Evolutionary conservation across 2,329 filamentous ascomycete species (phyloP).

Genomic region (Phialophora verrucosa): DNA sequence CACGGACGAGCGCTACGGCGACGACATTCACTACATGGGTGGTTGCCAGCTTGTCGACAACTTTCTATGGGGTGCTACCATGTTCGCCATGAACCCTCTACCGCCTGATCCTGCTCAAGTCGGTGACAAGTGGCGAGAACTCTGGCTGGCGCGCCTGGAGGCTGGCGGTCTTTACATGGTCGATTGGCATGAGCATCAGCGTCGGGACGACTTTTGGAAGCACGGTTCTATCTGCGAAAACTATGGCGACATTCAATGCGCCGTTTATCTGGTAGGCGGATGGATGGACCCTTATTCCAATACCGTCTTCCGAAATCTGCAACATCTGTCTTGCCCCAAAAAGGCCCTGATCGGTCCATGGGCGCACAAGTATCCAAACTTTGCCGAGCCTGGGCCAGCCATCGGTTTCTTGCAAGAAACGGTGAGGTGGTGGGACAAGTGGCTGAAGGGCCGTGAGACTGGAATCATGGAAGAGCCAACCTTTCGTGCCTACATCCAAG

Average conservation of each 20-base stretch:
- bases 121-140: slow-evolving; percentile 29
- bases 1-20: slow-evolving; percentile 26
- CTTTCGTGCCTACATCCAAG: slow-evolving; percentile 22
- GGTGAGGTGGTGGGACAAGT: slow-evolving; percentile 28
- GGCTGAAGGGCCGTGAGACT: slow-evolving; percentile 26
- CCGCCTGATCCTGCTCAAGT: slow-evolving; percentile 25
- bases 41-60: slow-evolving; percentile 27
- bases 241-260: slow-evolving; percentile 22
- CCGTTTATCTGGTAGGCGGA: slow-evolving; percentile 26
- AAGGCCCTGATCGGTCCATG: slow-evolving; percentile 26
- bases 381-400: slow-evolving; percentile 24
- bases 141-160: slow-evolving; percentile 25
- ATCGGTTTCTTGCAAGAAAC: slow-evolving; percentile 29
- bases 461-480: slow-evolving; percentile 25
- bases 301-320: slow-evolving; percentile 3
- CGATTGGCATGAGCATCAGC: too few relatives aligned
- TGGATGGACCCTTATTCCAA: slow-evolving; percentile 25
- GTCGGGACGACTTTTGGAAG: slow-evolving; percentile 3
- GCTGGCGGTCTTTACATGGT: slow-evolving; percentile 15
- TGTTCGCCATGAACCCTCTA: slow-evolving; percentile 28
- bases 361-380: slow-evolving; percentile 29
- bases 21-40: slow-evolving; percentile 25
- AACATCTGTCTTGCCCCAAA: slow-evolving; percentile 20
- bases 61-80: slow-evolving; percentile 28
- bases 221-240: slow-evolving; percentile 28